Base-by-base conservation (phyloP, 2,329 filamentous ascomycete species). In the Botrytis paeoniae region DNA sequence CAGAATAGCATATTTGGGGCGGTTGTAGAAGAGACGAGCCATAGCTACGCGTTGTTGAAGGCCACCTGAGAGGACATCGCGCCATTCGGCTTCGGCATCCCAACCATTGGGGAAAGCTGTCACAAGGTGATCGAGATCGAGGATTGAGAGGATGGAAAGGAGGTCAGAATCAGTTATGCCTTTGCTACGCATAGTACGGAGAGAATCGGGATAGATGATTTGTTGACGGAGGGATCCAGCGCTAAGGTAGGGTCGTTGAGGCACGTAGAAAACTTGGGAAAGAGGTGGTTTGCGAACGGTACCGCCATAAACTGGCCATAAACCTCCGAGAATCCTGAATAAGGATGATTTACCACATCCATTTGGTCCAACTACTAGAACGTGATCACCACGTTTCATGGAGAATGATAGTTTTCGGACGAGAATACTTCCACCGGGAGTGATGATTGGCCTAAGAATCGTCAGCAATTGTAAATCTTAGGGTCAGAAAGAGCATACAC, bases 221-320 rank as follows among this genome's bases (percentile, higher is more conserved):
- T 99, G 96, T 82, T 98, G 94, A 57, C 96, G 91, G n/a, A 99
- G 88, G 2, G 93, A 94, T 35, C 96, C 96, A 70, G 94, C 90
- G 22, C 93, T 96, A 2, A 99, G 88, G 80, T 99, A 99, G 0
- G 96, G 96, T 2, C 96, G 90, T 80, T 99, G 96, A 0, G 96
- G 96, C 76, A 99, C 97, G 84, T 99, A 99, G 84, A 98, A 99
- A 80, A 99, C 98, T 81, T 96, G 92, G 77, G 93, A 90, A 79
- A 95, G 96, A 2, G 93, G 91, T 1, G 96, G 96, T 82, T 98
- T 98, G 79, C 93, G 88, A 32, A 99, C 96, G 1, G 89, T 94
- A 69, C 96, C 96, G 76, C 96, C 95, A 82, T 99, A 99, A 20
- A 98, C 96, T 25, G 96, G 96, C 96, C 96, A 99, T 4, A 99